Evolutionary conservation across 345 rosid genomes (phyloP).

Genomic region (Eucalyptus regnans): DNA sequence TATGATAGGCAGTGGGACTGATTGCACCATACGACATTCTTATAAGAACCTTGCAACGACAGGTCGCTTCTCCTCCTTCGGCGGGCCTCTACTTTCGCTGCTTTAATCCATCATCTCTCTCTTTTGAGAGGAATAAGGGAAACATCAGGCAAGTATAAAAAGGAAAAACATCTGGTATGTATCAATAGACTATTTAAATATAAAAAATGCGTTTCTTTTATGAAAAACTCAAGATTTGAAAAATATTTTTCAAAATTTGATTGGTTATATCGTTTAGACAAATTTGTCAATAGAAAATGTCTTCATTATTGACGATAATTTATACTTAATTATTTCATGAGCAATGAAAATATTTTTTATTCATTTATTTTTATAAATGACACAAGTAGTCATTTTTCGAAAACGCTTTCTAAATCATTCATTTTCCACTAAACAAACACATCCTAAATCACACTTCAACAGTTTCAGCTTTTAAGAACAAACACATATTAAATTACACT

Average conservation of each 20-base stretch:
- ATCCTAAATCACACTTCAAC: background rate
- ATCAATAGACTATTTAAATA: background rate
- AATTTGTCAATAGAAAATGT: background rate
- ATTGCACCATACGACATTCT: background rate
- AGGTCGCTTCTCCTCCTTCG: background rate
- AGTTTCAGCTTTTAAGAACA: too few relatives aligned
- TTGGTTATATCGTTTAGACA: background rate
- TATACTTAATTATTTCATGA: background rate
- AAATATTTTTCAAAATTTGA: background rate
- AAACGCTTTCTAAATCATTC: too few relatives aligned
- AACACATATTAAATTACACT: background rate
- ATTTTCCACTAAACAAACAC: rapidly evolving
- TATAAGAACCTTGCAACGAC: background rate
- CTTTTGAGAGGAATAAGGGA: background rate
- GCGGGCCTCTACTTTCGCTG: background rate
- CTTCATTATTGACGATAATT: too few relatives aligned
- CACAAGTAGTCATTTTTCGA: background rate
- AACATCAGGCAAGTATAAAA: background rate
- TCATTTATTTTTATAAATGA: background rate
- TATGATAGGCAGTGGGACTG: background rate
- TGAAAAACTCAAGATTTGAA: background rate
- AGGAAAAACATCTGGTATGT: background rate
- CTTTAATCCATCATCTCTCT: background rate
- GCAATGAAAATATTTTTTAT: background rate
- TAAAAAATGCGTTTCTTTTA: background rate